These are phyloP conservation scores for Lactifluus volemus DNA, from an alignment of 768 basidiomycete genomes.

Conservation along the genomic window DNA sequence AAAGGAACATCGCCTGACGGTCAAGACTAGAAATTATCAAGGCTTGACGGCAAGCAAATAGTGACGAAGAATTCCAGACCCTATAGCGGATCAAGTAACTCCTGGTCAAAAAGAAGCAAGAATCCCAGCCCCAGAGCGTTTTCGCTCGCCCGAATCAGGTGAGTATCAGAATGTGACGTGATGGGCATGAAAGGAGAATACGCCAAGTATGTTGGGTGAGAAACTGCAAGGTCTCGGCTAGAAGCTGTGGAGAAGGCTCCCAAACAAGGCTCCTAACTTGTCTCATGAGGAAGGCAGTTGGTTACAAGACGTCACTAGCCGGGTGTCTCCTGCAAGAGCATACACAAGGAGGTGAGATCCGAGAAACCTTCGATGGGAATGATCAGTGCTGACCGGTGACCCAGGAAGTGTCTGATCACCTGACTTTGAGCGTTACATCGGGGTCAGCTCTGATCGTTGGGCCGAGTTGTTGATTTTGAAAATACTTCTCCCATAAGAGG, in stretches of 20 bases:
- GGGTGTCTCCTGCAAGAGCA: neutral
- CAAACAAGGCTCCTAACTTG: neutral
- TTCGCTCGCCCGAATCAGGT: neutral
- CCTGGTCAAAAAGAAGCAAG: neutral
- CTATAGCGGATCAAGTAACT: neutral
- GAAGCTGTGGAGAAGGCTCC: neutral
- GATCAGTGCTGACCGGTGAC: neutral
- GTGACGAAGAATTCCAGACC: neutral
- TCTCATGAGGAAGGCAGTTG: neutral
- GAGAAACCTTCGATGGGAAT: neutral
- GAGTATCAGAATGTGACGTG: neutral
- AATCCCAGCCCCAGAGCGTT: neutral
- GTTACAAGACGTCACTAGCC: neutral
- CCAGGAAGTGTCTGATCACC: neutral
- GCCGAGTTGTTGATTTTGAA: neutral
- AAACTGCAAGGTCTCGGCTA: neutral
- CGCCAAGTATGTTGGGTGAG: neutral
- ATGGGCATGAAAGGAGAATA: neutral
- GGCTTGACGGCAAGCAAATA: neutral
- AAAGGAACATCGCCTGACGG: neutral
- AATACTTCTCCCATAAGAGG: conserved; percentile 2
- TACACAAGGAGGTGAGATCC: neutral
- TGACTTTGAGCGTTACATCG: conserved; percentile 1
- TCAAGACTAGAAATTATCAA: neutral
- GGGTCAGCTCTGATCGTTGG: neutral